phyloP scores from a whole-genome alignment of 345 rosid genomes.

The Eutrema heterophyllum region DNA sequence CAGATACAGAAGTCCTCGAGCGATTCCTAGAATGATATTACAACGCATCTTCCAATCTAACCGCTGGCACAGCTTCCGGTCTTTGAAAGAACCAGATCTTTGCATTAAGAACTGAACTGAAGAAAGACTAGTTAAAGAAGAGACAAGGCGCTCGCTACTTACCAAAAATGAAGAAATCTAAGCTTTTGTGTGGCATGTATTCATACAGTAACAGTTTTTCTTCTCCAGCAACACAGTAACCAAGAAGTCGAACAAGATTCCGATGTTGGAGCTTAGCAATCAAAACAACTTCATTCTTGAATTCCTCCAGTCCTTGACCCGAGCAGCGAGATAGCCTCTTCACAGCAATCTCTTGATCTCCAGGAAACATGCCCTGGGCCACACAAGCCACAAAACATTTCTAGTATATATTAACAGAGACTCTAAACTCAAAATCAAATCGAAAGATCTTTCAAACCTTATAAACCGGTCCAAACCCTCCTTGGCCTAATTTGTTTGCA shows the following conservation, averaged over 20 bases:
- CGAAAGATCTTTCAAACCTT: slow-evolving; percentile 32
- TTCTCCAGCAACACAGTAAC: slow-evolving; percentile 53
- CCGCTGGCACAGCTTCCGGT: slow-evolving; percentile 21
- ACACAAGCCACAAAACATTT: background rate
- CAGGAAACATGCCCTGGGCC: slow-evolving; percentile 42
- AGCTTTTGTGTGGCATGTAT: slow-evolving; percentile 64
- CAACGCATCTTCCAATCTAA: slow-evolving; percentile 50
- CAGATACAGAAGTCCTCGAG: slow-evolving; percentile 64
- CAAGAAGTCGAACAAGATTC: slow-evolving; percentile 64
- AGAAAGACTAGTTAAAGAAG: background rate
- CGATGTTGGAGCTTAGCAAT: slow-evolving; percentile 69
- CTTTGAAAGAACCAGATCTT: slow-evolving; percentile 27
- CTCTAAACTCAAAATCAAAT: background rate
- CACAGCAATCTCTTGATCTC: slow-evolving; percentile 52
- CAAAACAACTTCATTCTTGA: slow-evolving; percentile 56
- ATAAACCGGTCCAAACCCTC: slow-evolving; percentile 78
- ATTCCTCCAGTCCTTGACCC: slow-evolving; percentile 62
- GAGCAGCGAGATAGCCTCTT: slow-evolving; percentile 55
- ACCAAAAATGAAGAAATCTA: slow-evolving; percentile 64
- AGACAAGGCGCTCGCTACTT: background rate
- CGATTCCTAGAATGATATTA: slow-evolving; percentile 59
- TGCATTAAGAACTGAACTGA: background rate
- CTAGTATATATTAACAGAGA: background rate
- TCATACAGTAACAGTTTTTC: slow-evolving; percentile 61
- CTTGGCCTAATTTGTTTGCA: slow-evolving; percentile 69